Base-by-base conservation (phyloP, 2,329 filamentous ascomycete species). In the Cladosporium velox region DNA sequence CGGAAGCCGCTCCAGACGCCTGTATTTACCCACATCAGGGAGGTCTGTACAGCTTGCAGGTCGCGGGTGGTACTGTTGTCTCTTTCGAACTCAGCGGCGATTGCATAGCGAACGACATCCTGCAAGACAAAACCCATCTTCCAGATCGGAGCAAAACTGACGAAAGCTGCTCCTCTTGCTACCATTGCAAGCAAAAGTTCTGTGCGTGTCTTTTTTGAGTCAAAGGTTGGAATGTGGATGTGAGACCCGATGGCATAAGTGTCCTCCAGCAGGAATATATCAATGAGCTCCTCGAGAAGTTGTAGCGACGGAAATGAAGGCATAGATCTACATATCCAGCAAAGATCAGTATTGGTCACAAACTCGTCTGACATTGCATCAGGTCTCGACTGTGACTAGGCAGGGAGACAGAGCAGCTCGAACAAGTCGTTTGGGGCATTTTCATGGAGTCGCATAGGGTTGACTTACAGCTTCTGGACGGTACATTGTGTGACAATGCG, bases 261-360 rank as follows among this genome's bases (percentile, higher is more conserved):
- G 61, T 88, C 84, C 3, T 82, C 80, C 1, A 84, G 4, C 26
- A 89, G 76, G 70, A 85, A 89, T 54, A 85, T 82, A 65, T 89
- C 84, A 7, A 88, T 78, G 66, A 89, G 79, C 3, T 83, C 85
- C 67, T 89, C 87, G 67, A 90, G 79, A 26, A 86, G 74, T 21
- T 86, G 82, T 11, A 85, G 79, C 0, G 85, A 86, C 0, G 87
- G 87, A 67, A 90, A 90, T 0, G 87, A 87, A 1, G 81, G 84
- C 34, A 83, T 85, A 28, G 86, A 83, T 67, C 67, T 18, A 69
- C 67, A 28, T 65, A 51, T 21, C 38, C 10, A n/a, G 18, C 1
- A n/a, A n/a, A 3, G 15, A 7, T 44, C 7, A 44, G 38, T 21
- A n/a, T 44, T 44, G 18, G 1, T 44, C 6, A 44, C 3, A 4